Conservation (phyloP, 2,329 filamentous ascomycete genomes). For the Chaetomium sp. region DNA sequence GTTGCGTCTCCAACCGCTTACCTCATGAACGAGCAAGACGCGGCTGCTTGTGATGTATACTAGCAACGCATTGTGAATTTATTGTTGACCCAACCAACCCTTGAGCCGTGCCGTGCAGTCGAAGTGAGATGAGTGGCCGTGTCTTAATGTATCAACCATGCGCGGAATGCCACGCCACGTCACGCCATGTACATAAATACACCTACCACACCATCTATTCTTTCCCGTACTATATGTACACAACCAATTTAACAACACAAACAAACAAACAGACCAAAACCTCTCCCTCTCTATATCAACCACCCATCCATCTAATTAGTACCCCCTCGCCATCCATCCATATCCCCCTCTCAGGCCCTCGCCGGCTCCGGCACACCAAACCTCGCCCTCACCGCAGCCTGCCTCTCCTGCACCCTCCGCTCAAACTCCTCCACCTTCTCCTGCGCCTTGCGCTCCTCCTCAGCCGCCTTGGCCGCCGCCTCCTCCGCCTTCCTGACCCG, state of each 20-base stretch:
- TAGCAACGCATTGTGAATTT: constrained; percentile 2
- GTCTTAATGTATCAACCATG: not conserved
- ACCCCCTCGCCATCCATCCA: not conserved
- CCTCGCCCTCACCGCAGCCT: constrained; percentile 53
- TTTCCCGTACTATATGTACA: not conserved
- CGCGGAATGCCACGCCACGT: too few species aligned
- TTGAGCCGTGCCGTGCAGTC: not conserved
- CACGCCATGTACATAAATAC: not conserved
- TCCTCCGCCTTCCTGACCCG: constrained; percentile 65
- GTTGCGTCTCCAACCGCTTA: not conserved
- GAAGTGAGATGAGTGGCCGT: not conserved
- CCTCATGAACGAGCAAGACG: constrained; percentile 1
- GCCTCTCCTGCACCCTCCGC: constrained; percentile 56
- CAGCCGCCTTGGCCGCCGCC: constrained; percentile 50
- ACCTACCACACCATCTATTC: not conserved
- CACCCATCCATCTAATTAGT: not conserved
- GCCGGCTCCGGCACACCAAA: constrained; percentile 29
- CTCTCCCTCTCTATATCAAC: not conserved
- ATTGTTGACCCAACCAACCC: not conserved
- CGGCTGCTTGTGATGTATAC: constrained; percentile 15
- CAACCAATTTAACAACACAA: not conserved
- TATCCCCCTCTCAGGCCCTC: not conserved
- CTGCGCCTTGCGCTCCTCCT: constrained; percentile 53
- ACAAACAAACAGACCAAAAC: not conserved
- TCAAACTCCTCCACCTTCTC: constrained; percentile 61